Conservation (phyloP, 805 yeast species). For the Candida easanensis region DNA sequence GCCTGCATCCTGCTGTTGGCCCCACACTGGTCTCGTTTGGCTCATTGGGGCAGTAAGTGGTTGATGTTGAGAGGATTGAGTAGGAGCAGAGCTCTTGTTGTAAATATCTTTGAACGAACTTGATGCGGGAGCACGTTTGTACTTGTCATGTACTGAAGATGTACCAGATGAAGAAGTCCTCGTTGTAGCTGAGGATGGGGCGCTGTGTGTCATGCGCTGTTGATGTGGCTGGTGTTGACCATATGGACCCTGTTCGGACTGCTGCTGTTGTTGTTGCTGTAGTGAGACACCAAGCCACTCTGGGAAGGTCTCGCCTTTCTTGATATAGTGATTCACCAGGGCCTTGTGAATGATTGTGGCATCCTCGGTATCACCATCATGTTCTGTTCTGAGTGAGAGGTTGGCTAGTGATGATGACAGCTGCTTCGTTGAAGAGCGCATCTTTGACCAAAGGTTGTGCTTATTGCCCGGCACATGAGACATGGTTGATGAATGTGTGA, state of each 20-base stretch:
- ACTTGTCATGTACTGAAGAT: slow-evolving; percentile 5
- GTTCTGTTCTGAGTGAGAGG: slow-evolving; percentile 26
- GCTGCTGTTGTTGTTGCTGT: slow-evolving; percentile 12
- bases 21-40: slow-evolving; percentile 9
- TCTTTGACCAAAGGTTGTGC: slow-evolving; percentile 24
- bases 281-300: slow-evolving; percentile 27
- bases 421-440: slow-evolving; percentile 26
- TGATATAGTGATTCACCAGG: slow-evolving; percentile 19
- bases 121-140: slow-evolving; percentile 17
- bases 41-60: slow-evolving; percentile 7
- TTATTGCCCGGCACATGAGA: slow-evolving; percentile 6
- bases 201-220: slow-evolving; percentile 3
- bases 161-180: slow-evolving; percentile 1
- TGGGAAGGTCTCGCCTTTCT: slow-evolving; percentile 18
- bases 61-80: slow-evolving; percentile 1
- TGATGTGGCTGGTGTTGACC: slow-evolving; percentile 1
- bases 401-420: slow-evolving; percentile 22
- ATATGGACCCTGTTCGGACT: slow-evolving; percentile 9
- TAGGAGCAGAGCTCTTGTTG: slow-evolving; percentile 3
- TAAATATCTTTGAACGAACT: slow-evolving; percentile 21
- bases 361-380: slow-evolving; percentile 27
- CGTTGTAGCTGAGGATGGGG: slow-evolving; percentile 4
- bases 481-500: neutral
- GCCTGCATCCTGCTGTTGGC: slow-evolving; percentile 1
- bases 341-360: slow-evolving; percentile 28